Evolutionary conservation across 306 rosid species (phyloP).

Genomic region (Malus asiatica): DNA sequence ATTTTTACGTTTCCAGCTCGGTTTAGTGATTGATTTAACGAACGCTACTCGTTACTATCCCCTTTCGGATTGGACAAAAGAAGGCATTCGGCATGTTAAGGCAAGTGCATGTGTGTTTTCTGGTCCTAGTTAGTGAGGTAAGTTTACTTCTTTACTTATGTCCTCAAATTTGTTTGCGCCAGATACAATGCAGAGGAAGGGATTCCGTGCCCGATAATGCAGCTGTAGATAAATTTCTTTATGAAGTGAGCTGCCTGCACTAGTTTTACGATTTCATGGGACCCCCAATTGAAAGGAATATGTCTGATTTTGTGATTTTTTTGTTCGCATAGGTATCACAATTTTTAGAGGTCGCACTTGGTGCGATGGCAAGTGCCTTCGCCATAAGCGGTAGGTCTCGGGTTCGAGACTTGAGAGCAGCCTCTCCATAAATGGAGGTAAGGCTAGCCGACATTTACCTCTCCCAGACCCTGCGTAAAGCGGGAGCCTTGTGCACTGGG

Average conservation of each 20-base stretch:
- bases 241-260: constrained; percentile 52
- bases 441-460: too few species aligned
- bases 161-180: background rate
- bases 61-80: constrained; percentile 66
- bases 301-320: constrained; percentile 2
- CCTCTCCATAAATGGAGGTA: too few species aligned
- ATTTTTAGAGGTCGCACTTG: constrained; percentile 20
- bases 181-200: constrained; percentile 95
- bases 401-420: too few species aligned
- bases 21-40: constrained; percentile 93
- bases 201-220: constrained; percentile 84
- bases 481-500: too few species aligned
- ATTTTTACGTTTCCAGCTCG: constrained; percentile 49
- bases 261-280: too few species aligned
- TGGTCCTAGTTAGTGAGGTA: background rate
- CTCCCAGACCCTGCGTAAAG: too few species aligned
- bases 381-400: too few species aligned
- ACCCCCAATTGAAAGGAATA: background rate
- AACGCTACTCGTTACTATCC: constrained; percentile 86
- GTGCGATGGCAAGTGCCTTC: too few species aligned
- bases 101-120: constrained; percentile 26
- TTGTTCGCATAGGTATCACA: constrained; percentile 51
- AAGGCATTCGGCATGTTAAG: constrained; percentile 91
- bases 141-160: constrained; percentile 22
- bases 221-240: constrained; percentile 76